Base-by-base conservation (phyloP, 2,329 filamentous ascomycete species). In the Thielaviopsis musarum region DNA sequence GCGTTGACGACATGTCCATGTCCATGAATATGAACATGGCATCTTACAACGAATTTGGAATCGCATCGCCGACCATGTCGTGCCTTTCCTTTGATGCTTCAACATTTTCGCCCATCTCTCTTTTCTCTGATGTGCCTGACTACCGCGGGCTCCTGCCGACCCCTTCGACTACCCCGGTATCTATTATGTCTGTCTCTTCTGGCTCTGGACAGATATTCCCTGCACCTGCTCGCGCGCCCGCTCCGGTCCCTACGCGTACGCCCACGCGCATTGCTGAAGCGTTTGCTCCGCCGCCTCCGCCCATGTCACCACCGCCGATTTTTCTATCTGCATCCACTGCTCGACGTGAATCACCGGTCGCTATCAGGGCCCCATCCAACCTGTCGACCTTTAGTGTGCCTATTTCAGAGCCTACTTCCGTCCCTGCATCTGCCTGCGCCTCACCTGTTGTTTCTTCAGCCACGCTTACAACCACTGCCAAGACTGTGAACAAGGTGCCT, bases 91-190 rank as follows among this genome's bases (percentile, higher is more conserved):
- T 45, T 45, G 38, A 45, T 45, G 38, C 38, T 13, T 45, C 38
- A 5, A 45, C 38, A 2, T 59, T 61, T 15, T 61, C 60, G 3
- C 60, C 60, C 3, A 45, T 61, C 7, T 59, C 55, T 34, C 30
- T 52, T 9, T 19, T 58, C 48, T 59, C 60, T 17, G 60, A 61
- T 30, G 38, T 59, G n/a, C 28, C 52, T n/a, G 57, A 57, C n/a
- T 49, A 58, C 12, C 52, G 38, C 5, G 58, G 56, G 1, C 51
- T 61, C 13, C 48, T 59, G 17, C 60, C 60, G 15, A 61, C 60
- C 19, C 60, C 60, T 21, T 61, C 60, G 22, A 61, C 60, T 28
- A 61, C 60, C 3, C 60, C 60, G 1, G 60, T 61, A 21, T 61
- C 60, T 10, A 45, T 61, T 13, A 28, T 56, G 7, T 61, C 60